Evolutionary conservation across 2,329 filamentous ascomycete genomes (phyloP).

Genomic region (Claviceps lovelessii): DNA sequence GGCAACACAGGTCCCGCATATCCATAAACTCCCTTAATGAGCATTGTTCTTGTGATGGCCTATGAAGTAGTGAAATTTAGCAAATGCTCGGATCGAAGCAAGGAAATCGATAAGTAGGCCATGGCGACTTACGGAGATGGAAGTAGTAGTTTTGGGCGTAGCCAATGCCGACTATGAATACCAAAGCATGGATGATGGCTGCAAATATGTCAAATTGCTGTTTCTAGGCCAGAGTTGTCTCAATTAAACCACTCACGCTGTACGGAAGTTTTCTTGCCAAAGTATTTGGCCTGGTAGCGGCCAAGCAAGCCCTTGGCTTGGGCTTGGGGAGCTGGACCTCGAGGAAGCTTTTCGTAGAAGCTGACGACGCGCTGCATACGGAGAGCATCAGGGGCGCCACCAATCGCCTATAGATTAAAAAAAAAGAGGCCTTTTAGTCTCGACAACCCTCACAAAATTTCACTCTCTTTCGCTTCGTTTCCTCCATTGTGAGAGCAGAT

Average conservation of each 20-base stretch:
- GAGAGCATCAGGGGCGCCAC: constrained; percentile 84
- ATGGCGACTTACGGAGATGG: constrained; percentile 72
- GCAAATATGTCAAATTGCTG: constrained; percentile 9
- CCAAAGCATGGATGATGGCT: constrained; percentile 85
- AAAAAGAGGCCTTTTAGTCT: constrained; percentile 20
- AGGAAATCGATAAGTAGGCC: not conserved
- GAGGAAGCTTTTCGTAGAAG: constrained; percentile 98
- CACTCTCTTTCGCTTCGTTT: not conserved
- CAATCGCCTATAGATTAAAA: constrained; percentile 56
- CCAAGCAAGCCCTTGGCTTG: constrained; percentile 72
- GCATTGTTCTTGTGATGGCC: constrained; percentile 99
- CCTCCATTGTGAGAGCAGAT: not conserved
- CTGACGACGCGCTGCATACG: constrained; percentile 96
- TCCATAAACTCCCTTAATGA: constrained; percentile 48
- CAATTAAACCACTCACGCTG: constrained; percentile 69
- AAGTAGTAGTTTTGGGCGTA: constrained; percentile 99
- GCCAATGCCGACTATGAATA: constrained; percentile 62
- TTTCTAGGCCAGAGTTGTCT: not conserved
- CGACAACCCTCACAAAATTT: not conserved
- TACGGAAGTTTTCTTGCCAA: constrained; percentile 81
- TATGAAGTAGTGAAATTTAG: constrained; percentile 23
- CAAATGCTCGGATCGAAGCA: constrained; percentile 2
- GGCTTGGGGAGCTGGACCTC: constrained; percentile 71
- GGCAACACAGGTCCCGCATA: not conserved
- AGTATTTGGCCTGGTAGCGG: constrained; percentile 83